Base-by-base conservation (phyloP, 73 alveolate genomes). In the Effrenium voratum region DNA sequence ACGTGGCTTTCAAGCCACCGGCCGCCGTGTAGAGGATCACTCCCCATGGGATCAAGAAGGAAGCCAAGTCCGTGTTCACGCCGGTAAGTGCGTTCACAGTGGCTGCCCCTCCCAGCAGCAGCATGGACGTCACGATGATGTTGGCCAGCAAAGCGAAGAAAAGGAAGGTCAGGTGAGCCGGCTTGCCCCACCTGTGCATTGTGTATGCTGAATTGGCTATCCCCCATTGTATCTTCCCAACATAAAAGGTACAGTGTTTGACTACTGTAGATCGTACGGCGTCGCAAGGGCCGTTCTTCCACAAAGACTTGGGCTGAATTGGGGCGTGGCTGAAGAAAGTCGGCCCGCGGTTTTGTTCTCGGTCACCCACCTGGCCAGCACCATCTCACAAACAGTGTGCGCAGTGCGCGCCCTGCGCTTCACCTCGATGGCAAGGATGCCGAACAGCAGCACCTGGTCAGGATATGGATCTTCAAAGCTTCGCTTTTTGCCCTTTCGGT, bases 11-110 rank as follows among this genome's bases (percentile, higher is more conserved):
- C 68, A 92, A 50, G 50, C 98, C 98, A 40, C 98, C 98, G 13
- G 79, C 77, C 43, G 83, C 80, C 1, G 98, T 92, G 83, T 92
- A 92, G 72, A 92, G 4, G 63, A 91, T 70, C 94, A 85, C 94
- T 28, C 94, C 94, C 96, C 87, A 75, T 8, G 98, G 98, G 49
- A 92, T 52, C 68, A 92, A 36, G 98, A 92, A 76, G 82, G 98
- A 72, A 16, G 98, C 91, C 38, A 47, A 66, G 82, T 49, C 36
- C 50, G 66, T 76, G 52, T 45, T 60, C 52, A 92, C 81, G 55
- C 98, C 98, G 2, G 98, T 92, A 40, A 92, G 66, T 49, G 83
- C 98, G 5, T 73, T 52, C 45, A 92, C 83, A 24, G 87, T 75
- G 52, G 91, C 98, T 2, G 98, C 91, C 6, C 93, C 98, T 12